phyloP scores from a whole-genome alignment of 1,284 basidiomycete species.

The Puccinia hordei region DNA sequence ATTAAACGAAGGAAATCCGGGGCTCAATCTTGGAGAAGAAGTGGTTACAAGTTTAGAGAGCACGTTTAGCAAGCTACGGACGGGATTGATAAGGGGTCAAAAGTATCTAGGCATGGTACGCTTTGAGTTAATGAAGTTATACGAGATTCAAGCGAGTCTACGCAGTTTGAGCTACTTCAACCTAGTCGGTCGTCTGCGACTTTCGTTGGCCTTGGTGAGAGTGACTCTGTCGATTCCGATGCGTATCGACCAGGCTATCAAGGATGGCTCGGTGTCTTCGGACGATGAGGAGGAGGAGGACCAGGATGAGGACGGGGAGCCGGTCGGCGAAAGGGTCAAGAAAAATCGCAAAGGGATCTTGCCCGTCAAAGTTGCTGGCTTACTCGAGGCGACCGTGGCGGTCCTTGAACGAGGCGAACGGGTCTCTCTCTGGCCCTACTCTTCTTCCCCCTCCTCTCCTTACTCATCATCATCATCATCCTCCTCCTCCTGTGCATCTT shows the following conservation, averaged over 20 bases:
- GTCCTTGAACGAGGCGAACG: conserved; percentile 43
- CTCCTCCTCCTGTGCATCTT: background rate
- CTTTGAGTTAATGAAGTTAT: conserved; percentile 58
- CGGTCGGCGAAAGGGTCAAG: background rate
- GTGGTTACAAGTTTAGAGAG: conserved; percentile 58
- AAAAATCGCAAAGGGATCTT: conserved; percentile 1
- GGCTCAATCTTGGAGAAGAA: conserved; percentile 56
- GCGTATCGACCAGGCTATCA: conserved; percentile 39
- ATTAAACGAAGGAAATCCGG: conserved; percentile 57
- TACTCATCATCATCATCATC: background rate
- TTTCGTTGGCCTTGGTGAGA: conserved; percentile 58
- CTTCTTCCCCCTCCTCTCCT: background rate
- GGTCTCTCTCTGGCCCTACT: conserved; percentile 27
- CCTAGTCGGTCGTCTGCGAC: conserved; percentile 57
- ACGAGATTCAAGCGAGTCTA: conserved; percentile 59
- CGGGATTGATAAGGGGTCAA: conserved; percentile 55
- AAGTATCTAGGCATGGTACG: conserved; percentile 56
- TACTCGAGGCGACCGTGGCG: conserved; percentile 40
- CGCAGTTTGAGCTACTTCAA: conserved; percentile 59
- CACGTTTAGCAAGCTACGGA: conserved; percentile 55
- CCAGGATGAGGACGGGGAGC: background rate
- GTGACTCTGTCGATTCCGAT: conserved; percentile 55
- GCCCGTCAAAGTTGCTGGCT: conserved; percentile 17
- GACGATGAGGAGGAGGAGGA: conserved; percentile 1
- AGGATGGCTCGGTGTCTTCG: background rate